Conservation (phyloP, 1,139 yeast genomes). For the Ogataea hybrid region DNA sequence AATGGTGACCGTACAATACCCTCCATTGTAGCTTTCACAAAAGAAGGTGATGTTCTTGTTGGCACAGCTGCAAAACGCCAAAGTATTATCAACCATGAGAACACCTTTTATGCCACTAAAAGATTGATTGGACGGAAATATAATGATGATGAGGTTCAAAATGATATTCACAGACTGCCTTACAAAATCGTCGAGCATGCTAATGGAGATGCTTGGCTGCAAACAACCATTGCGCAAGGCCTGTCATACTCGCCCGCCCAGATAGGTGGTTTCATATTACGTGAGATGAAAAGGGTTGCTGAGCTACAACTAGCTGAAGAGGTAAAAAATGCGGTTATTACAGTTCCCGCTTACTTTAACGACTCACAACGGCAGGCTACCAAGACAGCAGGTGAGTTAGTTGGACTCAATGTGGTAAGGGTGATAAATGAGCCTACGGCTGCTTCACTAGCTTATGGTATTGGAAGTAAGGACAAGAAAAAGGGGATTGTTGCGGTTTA, state of each 20-base stretch:
- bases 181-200: slow-evolving; percentile 50
- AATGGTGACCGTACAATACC: slow-evolving; percentile 74
- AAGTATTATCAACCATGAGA: slow-evolving; percentile 59
- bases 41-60: slow-evolving; percentile 44
- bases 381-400: slow-evolving; percentile 64
- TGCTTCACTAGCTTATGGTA: slow-evolving; percentile 78
- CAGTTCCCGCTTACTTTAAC: slow-evolving; percentile 80
- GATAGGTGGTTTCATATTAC: slow-evolving; percentile 50
- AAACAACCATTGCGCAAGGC: slow-evolving; percentile 34
- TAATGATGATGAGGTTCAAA: slow-evolving; percentile 61
- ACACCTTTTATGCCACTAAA: slow-evolving; percentile 74
- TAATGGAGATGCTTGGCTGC: slow-evolving; percentile 65
- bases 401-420: slow-evolving; percentile 64
- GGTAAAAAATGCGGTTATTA: slow-evolving; percentile 64
- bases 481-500: slow-evolving; percentile 74
- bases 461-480: slow-evolving; percentile 42
- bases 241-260: slow-evolving; percentile 51
- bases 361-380: slow-evolving; percentile 81
- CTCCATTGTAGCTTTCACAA: slow-evolving; percentile 62
- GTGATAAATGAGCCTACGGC: slow-evolving; percentile 83
- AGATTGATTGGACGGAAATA: slow-evolving; percentile 69
- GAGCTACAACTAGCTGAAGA: slow-evolving; percentile 41
- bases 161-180: slow-evolving; percentile 54
- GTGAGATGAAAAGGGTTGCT: slow-evolving; percentile 57
- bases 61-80: slow-evolving; percentile 70